Evolutionary conservation across 495 filamentous ascomycete genomes (phyloP), one percentile per base, ranked within the genome.

Genomic region (Talaromyces trachyspermus): DNA sequence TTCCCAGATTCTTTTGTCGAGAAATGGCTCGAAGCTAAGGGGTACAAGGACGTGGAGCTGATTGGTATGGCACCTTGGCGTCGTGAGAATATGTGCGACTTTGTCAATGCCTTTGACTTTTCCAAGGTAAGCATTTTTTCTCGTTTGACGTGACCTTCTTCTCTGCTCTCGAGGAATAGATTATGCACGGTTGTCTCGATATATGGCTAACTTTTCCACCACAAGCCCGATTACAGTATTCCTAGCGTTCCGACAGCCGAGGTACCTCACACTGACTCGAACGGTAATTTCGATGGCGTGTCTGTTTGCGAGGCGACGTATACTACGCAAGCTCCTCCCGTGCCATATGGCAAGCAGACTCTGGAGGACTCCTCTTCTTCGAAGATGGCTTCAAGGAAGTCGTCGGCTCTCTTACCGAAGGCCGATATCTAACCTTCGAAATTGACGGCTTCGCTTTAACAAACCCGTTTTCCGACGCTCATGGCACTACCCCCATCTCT

Each of bases 1-100:
- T 57, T 77, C 73, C 2, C 76, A 78, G 54, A 76, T 79, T 26
- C 53, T 74, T 79, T 79, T 51, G 48, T 79, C 8, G 76, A 79
- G 56, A 46, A 76, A 49, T 77, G 74, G 74, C 54, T 76, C 5
- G 54, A 55, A 7, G 68, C 74, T 2, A 69, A 71, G 42, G 74
- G 74, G 12, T 63, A 70, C 52, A 56, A 59, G n/a, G 63, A 74
- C 27, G 60, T 77, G 17, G 55, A 50, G 25, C 75, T 75, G 0
- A 54, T 66, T 18, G 60, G 77, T 51, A 76, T 79, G 66, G 65
- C 68, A 0, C 47, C 59, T 3, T 79, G 76, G 76, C 65, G 76
- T 23, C 68, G 76, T 1, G 54, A 59, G 3, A 70, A 78, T 56
- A 79, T 79, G 76, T 77, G 74, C 11, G 64, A 74, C 43, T 63